Evolutionary conservation across 2,329 filamentous ascomycete genomes (phyloP), one percentile per base, ranked within the genome.

Genomic region (Parascedosporium putredinis): DNA sequence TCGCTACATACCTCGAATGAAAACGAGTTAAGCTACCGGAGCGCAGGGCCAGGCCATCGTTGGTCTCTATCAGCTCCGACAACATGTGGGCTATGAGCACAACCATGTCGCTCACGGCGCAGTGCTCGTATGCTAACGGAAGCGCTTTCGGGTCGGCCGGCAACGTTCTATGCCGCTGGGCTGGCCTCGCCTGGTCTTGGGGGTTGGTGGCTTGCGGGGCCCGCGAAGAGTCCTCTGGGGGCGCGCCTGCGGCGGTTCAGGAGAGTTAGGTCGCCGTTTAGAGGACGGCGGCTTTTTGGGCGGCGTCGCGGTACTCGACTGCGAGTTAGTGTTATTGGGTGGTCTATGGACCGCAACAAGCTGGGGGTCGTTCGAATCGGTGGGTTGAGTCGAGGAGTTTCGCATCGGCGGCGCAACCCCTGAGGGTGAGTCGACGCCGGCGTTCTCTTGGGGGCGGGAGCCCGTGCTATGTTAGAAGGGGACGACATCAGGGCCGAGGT

Each of bases 11-110:
- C 86, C 90, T 84, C 42, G 89, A 97, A 66, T 98, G 93, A 64
- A 98, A 98, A 49, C 93, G 80, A 47, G 93, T 98, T 50, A 98
- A 75, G 29, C 88, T 85, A 29, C 88, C 89, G 6, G 66, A 66
- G 51, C 66, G 82, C 50, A 96, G 78, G 44, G 91, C 90, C 55
- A 93, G 81, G 45, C 78, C 78, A 64, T 98, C 93, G 60, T 98
- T 98, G 55, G 91, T 87, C 54, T 87, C 83, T 57, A 98, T 95
- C 45, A 98, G 73, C 67, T 98, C 93, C 66, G 90, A 84, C 45
- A 98, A 76, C 93, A 98, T 97, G 61, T 94, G 88, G 43, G 90
- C 83, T 56, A 98, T 93, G 53, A 98, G 71, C 38, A 91, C 75
- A 24, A 95, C 93, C 62, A 98, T 79, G 62, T 96, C 90, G 59